These are phyloP conservation scores for Pistacia integerrima DNA, from an alignment of 345 rosid genomes.

Conservation along the genomic window DNA sequence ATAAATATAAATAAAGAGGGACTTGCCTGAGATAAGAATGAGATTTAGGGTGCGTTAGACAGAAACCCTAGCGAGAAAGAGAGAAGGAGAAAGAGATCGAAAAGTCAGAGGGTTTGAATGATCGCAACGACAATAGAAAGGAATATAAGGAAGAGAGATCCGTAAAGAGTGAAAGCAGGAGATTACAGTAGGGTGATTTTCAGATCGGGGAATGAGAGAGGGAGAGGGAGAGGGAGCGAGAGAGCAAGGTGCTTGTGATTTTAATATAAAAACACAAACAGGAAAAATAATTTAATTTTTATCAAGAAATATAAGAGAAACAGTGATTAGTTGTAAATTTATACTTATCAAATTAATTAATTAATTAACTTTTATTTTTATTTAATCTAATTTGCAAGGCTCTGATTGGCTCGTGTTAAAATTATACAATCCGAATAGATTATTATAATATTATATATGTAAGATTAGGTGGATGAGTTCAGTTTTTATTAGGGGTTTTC, in stretches of 20 bases:
- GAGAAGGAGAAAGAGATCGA: slow-evolving; percentile 5
- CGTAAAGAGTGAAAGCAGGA: slow-evolving; percentile 17
- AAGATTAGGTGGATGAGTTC: too few species aligned
- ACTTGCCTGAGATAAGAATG: slow-evolving; percentile 34
- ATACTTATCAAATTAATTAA: too few species aligned
- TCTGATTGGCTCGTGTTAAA: too few species aligned
- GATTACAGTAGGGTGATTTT: slow-evolving; percentile 19
- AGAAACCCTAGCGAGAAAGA: slow-evolving; percentile 50
- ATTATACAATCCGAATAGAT: too few species aligned
- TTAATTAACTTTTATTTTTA: too few species aligned
- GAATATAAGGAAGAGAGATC: slow-evolving; percentile 10
- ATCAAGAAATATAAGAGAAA: too few species aligned
- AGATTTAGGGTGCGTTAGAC: slow-evolving; percentile 1
- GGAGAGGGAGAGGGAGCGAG: slow-evolving; percentile 3
- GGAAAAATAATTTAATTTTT: too few species aligned
- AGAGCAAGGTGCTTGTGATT: background rate
- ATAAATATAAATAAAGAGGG: background rate
- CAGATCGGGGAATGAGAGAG: slow-evolving; percentile 30
- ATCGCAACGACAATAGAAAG: slow-evolving; percentile 18
- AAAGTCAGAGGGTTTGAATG: slow-evolving; percentile 23
- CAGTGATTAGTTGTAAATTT: too few species aligned
- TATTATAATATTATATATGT: too few species aligned
- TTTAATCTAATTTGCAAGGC: too few species aligned
- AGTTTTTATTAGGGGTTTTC: too few species aligned
- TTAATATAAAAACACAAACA: background rate